These are phyloP conservation scores for Solanum corneliomulleri DNA, from an alignment of 257 asterid genomes.

Conservation along the genomic window DNA sequence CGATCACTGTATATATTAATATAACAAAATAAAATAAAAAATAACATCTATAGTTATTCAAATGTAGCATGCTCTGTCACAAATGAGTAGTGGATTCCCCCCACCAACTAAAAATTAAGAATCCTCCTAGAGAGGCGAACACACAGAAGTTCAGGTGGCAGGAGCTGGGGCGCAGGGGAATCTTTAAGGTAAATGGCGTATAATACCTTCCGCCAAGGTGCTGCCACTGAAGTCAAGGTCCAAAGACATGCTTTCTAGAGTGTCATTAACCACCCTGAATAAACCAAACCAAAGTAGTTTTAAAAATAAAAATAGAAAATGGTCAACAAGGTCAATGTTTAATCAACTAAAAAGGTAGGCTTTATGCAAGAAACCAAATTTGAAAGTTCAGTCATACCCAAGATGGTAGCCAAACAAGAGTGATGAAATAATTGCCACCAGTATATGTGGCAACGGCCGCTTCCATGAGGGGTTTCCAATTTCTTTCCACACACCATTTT, in stretches of 20 bases:
- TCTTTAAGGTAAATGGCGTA: not conserved
- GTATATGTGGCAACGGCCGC: conserved; percentile 73
- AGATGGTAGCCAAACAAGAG: conserved; percentile 90
- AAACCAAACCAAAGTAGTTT: conserved; percentile 12
- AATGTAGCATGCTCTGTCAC: not conserved
- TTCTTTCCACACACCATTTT: conserved; percentile 33
- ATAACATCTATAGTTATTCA: not conserved
- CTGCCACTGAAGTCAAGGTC: conserved; percentile 81
- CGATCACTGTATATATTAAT: not conserved
- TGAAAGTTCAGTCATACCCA: conserved; percentile 44
- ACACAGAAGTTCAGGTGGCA: not conserved
- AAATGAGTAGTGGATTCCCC: not conserved
- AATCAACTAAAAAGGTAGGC: not conserved
- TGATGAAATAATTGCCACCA: conserved; percentile 81
- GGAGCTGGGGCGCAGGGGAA: not conserved
- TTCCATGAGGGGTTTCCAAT: conserved; percentile 72
- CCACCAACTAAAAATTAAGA: not conserved
- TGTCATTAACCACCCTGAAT: conserved; percentile 78
- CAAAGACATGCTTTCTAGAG: conserved; percentile 80
- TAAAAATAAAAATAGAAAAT: not conserved
- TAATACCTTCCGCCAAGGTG: conserved; percentile 84
- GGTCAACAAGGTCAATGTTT: not conserved
- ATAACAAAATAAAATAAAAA: not conserved
- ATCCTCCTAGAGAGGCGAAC: not conserved
- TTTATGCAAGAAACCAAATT: not conserved